Evolutionary conservation across 169 alveolate species (phyloP).

Genomic region (Plasmodium inui): DNA sequence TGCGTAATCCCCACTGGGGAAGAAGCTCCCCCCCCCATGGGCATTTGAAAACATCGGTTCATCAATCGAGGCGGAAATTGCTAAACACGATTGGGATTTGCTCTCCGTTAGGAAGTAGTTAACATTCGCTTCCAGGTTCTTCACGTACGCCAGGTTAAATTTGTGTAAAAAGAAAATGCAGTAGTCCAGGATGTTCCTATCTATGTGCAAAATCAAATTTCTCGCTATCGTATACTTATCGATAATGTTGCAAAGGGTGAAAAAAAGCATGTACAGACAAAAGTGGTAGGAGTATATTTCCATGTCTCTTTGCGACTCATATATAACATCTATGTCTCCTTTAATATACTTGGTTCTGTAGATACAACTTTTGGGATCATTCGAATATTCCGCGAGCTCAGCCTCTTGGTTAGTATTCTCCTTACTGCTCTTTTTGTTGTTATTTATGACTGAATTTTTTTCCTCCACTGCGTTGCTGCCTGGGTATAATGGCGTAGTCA

Average conservation of each 20-base stretch:
- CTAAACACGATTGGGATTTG: neutral
- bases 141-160: constrained; percentile 54
- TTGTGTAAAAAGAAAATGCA: constrained; percentile 73
- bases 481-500: constrained; percentile 3
- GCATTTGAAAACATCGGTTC: neutral
- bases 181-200: constrained; percentile 72
- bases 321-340: constrained; percentile 69
- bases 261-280: constrained; percentile 65
- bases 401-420: neutral
- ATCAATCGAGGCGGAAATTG: neutral
- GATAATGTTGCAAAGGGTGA: constrained; percentile 53
- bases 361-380: neutral
- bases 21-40: neutral
- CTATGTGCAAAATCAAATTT: constrained; percentile 68
- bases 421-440: neutral
- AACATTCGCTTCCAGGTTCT: constrained; percentile 41
- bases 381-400: neutral
- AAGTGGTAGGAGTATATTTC: constrained; percentile 74
- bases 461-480: constrained; percentile 18
- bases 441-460: constrained; percentile 12
- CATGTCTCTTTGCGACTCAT: constrained; percentile 66
- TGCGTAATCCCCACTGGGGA: neutral
- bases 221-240: constrained; percentile 64
- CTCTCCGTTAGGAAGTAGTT: constrained; percentile 12
- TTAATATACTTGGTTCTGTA: constrained; percentile 54